These are phyloP conservation scores for Fraxinus xanthoxyloides DNA, from an alignment of 305 asterid genomes.

Conservation along the genomic window DNA sequence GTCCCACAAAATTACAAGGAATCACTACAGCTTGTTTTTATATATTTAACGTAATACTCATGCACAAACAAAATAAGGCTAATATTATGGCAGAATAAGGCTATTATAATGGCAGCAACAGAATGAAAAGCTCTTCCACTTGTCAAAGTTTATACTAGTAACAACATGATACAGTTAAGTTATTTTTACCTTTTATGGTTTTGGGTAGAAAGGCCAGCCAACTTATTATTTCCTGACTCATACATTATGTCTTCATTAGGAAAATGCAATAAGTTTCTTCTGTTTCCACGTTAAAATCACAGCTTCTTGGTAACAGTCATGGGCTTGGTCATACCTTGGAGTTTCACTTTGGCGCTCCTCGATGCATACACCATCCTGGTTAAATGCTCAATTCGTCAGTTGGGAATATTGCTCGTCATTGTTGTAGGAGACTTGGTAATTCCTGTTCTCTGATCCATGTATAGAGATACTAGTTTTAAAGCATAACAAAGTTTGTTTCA, in stretches of 20 bases:
- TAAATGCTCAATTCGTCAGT: constrained; percentile 47
- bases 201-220: background rate
- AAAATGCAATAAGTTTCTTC: background rate
- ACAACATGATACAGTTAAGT: background rate
- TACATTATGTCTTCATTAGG: background rate
- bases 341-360: constrained; percentile 62
- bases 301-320: constrained; percentile 68
- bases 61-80: background rate
- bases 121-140: background rate
- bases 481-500: constrained; percentile 18
- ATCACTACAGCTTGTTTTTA: background rate
- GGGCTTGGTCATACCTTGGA: constrained; percentile 85
- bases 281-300: constrained; percentile 18
- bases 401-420: constrained; percentile 50
- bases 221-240: background rate
- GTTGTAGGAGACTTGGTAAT: constrained; percentile 75
- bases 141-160: background rate
- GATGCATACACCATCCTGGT: constrained; percentile 57
- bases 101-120: background rate
- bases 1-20: background rate
- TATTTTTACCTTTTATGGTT: background rate
- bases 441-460: constrained; percentile 9
- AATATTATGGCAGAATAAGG: background rate
- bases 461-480: background rate
- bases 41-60: background rate